phyloP scores from a whole-genome alignment of 441 rosid species.

The Isatis lusitanica region DNA sequence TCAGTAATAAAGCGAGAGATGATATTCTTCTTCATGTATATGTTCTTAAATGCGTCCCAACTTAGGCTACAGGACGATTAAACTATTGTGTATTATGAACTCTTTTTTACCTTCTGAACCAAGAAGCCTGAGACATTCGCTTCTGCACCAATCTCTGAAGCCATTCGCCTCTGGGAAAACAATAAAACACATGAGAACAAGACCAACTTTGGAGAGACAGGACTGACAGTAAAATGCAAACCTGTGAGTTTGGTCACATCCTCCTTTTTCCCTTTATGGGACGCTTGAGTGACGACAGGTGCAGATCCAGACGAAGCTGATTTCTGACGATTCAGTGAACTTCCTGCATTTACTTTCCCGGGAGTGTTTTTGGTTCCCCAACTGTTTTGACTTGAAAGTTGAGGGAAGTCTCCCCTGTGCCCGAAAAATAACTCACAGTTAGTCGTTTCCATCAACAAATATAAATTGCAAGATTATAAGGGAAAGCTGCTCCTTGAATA shows the following conservation, averaged over 20 bases:
- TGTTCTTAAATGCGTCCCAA: background rate
- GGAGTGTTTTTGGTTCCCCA: slow-evolving; percentile 74
- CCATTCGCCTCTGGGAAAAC: slow-evolving; percentile 82
- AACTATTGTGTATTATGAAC: background rate
- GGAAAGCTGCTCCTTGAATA: background rate
- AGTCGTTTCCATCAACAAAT: slow-evolving; percentile 10
- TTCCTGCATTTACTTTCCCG: slow-evolving; percentile 56
- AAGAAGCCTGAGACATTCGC: slow-evolving; percentile 80
- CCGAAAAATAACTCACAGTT: slow-evolving; percentile 20
- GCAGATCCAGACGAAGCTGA: slow-evolving; percentile 54
- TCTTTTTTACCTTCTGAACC: slow-evolving; percentile 73
- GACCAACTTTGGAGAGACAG: background rate
- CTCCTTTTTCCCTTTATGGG: slow-evolving; percentile 63
- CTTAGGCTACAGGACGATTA: background rate
- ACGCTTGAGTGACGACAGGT: slow-evolving; percentile 53
- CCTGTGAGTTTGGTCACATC: slow-evolving; percentile 68
- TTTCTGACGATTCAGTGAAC: slow-evolving; percentile 68
- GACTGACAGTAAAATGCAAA: slow-evolving; percentile 28
- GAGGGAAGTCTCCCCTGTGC: slow-evolving; percentile 79
- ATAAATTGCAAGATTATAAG: background rate
- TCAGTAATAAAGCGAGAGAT: background rate
- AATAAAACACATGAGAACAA: slow-evolving; percentile 15
- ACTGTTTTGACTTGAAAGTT: slow-evolving; percentile 60
- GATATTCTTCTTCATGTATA: slow-evolving; percentile 1
- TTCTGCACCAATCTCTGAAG: slow-evolving; percentile 94